Percentiles rank a stretch among this genome's conserved stretches.
Conservation (phyloP, 2,329 filamentous ascomycete species). For the Samsoniella hepiali region DNA sequence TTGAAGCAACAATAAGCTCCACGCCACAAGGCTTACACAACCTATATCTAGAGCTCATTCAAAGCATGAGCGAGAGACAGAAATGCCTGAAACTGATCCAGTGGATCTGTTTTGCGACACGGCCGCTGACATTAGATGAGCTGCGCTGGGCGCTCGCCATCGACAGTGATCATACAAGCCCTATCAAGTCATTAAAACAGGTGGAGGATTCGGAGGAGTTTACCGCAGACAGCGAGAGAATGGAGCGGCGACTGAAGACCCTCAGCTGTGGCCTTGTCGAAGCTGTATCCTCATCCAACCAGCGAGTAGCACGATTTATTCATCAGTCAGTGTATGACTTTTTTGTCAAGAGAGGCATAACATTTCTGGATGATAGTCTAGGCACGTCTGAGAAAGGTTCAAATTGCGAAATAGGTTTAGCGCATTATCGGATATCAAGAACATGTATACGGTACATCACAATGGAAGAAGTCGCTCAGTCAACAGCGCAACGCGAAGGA, state of each 20-base stretch:
- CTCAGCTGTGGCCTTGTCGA: conserved; percentile 32
- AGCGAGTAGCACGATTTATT: conserved; percentile 32
- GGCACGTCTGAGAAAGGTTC: no score
- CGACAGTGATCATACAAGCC: conserved; percentile 21
- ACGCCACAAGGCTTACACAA: conserved; percentile 26
- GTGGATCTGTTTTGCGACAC: conserved; percentile 32
- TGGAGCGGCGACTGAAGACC: conserved; percentile 23
- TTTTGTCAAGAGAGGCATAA: conserved; percentile 27
- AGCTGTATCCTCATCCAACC: conserved; percentile 6
- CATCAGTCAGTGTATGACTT: conserved; percentile 35
- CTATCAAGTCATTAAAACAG: conserved; percentile 23
- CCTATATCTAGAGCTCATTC: conserved; percentile 27
- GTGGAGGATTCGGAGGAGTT: conserved; percentile 23
- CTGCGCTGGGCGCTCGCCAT: conserved; percentile 32
- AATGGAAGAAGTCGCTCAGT: conserved; percentile 24
- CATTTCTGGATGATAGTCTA: conserved; percentile 16
- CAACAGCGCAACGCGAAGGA: no score
- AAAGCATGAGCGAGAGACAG: conserved; percentile 19
- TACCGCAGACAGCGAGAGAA: conserved; percentile 13
- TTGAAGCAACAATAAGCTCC: conserved; percentile 23
- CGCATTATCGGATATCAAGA: conserved; percentile 26
- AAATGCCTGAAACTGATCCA: conserved; percentile 28
- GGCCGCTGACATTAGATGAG: conserved; percentile 27
- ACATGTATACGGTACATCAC: conserved; percentile 27
- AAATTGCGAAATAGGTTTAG: no score